A percentile compares a stretch with the other conserved stretches of the same genome.
phyloP scores from a whole-genome alignment of 768 basidiomycete species.

The Trametes villosa region DNA sequence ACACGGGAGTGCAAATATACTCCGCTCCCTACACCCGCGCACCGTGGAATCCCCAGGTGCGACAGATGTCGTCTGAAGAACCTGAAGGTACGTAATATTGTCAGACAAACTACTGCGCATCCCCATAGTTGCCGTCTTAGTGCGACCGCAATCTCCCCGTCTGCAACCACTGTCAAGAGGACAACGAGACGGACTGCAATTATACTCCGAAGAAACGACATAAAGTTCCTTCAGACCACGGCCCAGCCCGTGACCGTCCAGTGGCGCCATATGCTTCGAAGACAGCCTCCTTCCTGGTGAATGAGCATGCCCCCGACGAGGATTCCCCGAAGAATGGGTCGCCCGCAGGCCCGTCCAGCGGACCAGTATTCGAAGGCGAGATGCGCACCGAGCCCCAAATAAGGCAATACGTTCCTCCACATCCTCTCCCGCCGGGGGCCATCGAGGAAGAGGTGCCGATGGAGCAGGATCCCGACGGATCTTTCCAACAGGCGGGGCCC shows the following conservation, averaged over 20 bases:
- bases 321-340: slow-evolving; percentile 20
- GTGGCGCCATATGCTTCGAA: slow-evolving; percentile 48
- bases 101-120: slow-evolving; percentile 2
- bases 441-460: slow-evolving; percentile 30
- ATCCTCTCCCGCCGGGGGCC: slow-evolving; percentile 23
- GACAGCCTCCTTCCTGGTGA: slow-evolving; percentile 51
- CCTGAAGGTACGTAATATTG: slow-evolving; percentile 66
- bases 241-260: slow-evolving; percentile 40
- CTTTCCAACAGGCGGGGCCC: slow-evolving; percentile 23
- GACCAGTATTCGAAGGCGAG: slow-evolving; percentile 28
- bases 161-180: slow-evolving; percentile 68
- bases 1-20: slow-evolving; percentile 74
- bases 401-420: slow-evolving; percentile 31
- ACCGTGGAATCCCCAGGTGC: slow-evolving; percentile 74
- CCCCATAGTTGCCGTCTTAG: slow-evolving; percentile 38
- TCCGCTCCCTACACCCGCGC: slow-evolving; percentile 74
- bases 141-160: slow-evolving; percentile 75
- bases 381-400: slow-evolving; percentile 32
- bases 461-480: slow-evolving; percentile 25
- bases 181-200: slow-evolving; percentile 60
- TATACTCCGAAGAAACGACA: slow-evolving; percentile 75
- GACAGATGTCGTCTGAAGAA: slow-evolving; percentile 71
- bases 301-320: slow-evolving; percentile 19
- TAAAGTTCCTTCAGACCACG: slow-evolving; percentile 53
- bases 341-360: slow-evolving; percentile 22